Base-by-base conservation (phyloP, 352 stramenopile genomes). In the Globisporangium sylvaticum region DNA sequence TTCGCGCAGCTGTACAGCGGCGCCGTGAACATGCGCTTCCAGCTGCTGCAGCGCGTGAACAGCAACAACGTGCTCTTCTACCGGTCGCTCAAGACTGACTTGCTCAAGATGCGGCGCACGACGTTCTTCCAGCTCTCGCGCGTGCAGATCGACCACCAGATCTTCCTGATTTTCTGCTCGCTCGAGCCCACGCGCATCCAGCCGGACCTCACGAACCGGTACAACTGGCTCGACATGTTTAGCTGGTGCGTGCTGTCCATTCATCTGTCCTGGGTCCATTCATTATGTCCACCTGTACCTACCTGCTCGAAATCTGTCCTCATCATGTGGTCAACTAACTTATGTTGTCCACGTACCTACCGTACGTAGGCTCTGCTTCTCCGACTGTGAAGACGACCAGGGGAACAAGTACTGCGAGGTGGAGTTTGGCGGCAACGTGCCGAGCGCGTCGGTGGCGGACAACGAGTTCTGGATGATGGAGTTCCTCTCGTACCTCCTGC, bases 381-480 rank as follows among this genome's bases (percentile, higher is more conserved):
- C 61, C 2, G 67, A 79, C 53, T 25, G 22, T 46, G 34, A 39
- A 32, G 58, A 67, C 25, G 46, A 20, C 3, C 10, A 60, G 3
- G 67, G 60, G 8, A 34, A 10, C 7, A 32, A 58, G 4, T 10
- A 77, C 50, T 76, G 76, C 10, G 59, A 73, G 9, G 78, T 88
- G 32, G 79, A 77, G 39, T 89, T 88, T 37, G 81, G 83, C 0
- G 83, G 83, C 1, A 78, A 80, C 32, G 62, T 87, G 8, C 65
- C 73, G 50, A 73, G 81, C 59, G 79, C 69, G 4, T 68, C 68
- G 1, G 77, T 78, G 8, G 75, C 76, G 14, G 57, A 61, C 12
- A 59, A 42, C 2, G 58, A 59, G 32, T 64, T 42, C 70, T 91
- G 83, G 79, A 87, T 91, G 78, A 73, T 89, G 29, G 81, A 91